Base-by-base conservation (phyloP, 208 protist species). In the Angomonas ambiguus region DNA sequence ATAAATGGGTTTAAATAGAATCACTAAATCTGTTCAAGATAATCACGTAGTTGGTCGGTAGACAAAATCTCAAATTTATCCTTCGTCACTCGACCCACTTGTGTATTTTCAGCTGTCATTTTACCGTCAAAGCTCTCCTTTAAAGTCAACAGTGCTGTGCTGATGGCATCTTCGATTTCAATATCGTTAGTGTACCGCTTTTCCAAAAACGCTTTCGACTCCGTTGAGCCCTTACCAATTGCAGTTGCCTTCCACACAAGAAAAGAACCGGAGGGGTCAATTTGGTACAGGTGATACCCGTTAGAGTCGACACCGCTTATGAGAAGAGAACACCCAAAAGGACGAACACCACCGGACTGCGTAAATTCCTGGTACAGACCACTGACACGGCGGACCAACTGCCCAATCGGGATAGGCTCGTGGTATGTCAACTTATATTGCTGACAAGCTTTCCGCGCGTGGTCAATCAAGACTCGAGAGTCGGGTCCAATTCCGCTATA, bases 241-340 rank as follows among this genome's bases (percentile, higher is more conserved):
- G 98, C 98, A 10, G 98, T 96, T 3, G 99, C 99, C 85, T 99
- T 99, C 99, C 99, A 99, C 3, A 96, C 92, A 74, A 88, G 99
- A 80, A 98, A 99, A 6, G 98, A 98, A 25, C 99, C 99, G 51
- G 93, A 98, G 28, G 98, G 99, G 78, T 99, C 99, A 1, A 98
- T 80, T 70, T 99, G 99, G 68, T 98, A 99, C 1, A 99, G 80
- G 62, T 99, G 97, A 56, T 98, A 92, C 10, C 95, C 97, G 28
- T 86, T 89, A 0, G 73, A 75, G 53, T 99, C 96, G 62, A 98
- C 97, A 25, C 99, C 99, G 27, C 97, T 91, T 18, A 99, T 88
- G 1, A 99, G 87, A 2, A 99, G 84, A n/a, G 97, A 99, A 51
- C 99, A 98, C 28, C 99, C 99, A 80, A 99, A 99, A 4, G 99